Conservation (phyloP, 2,329 filamentous ascomycete species). For the Blastomyces silverae region DNA sequence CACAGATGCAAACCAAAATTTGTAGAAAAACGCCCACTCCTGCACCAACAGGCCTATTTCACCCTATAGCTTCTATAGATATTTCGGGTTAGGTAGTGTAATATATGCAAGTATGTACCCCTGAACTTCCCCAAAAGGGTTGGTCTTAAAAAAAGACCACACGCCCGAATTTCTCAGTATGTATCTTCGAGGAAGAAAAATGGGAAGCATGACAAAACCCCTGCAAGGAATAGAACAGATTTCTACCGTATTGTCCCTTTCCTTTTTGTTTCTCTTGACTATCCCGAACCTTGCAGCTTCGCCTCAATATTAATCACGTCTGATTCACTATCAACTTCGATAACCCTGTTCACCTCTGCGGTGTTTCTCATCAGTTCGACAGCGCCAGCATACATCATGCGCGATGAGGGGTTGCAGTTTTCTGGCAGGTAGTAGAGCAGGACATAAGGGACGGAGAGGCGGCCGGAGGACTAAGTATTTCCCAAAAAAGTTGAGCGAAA, state of each 20-base stretch:
- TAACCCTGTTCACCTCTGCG: slow-evolving; percentile 77
- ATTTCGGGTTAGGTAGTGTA: not conserved
- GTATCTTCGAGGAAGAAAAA: not conserved
- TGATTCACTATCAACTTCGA: slow-evolving; percentile 75
- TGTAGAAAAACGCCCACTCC: not conserved
- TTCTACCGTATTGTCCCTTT: not conserved
- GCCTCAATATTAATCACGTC: slow-evolving; percentile 76
- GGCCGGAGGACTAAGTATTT: slow-evolving; percentile 61
- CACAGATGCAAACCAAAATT: not conserved
- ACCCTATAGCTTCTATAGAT: not conserved
- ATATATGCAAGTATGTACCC: not conserved
- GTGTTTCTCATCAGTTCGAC: slow-evolving; percentile 95
- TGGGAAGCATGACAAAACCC: not conserved
- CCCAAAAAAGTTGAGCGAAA: slow-evolving; percentile 2
- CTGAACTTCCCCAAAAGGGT: not conserved
- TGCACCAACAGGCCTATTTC: not conserved
- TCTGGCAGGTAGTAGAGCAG: slow-evolving; percentile 90
- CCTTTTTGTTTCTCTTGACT: slow-evolving; percentile 10
- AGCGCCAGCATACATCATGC: slow-evolving; percentile 92
- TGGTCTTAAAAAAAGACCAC: not conserved
- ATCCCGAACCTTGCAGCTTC: slow-evolving; percentile 45
- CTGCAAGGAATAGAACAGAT: not conserved
- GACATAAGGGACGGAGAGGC: slow-evolving; percentile 84
- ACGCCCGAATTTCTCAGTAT: not conserved
- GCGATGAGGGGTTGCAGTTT: slow-evolving; percentile 77